Base-by-base conservation (phyloP, 2,329 filamentous ascomycete species). In the Hymenoscyphus infarciens region DNA sequence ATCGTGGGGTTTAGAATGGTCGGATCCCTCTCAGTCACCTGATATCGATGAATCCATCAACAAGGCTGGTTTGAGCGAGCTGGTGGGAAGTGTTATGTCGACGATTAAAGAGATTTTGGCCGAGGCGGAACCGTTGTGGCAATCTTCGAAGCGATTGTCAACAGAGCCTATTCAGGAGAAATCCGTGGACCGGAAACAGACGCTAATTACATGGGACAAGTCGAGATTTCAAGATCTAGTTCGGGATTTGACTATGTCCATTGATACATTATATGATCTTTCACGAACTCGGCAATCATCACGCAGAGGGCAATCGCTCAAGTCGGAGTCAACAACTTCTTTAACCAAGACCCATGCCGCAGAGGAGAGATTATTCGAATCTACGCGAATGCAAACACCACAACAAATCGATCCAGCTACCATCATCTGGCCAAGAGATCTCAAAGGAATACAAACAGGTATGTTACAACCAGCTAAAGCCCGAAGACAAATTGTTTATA, bases 1-100 rank as follows among this genome's bases (percentile, higher is more conserved):
- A 63, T 88, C 86, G 64, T 94, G 90, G 90, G 90, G 90, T 0
- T 79, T 92, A 59, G 88, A 92, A 74, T 94, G 90, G 90, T 90
- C 87, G 61, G 89, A 92, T 73, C 86, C 87, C 53, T 77, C 78
- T 16, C 83, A 87, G 71, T 81, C 87, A 63, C 83, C 85, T 70
- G 86, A 90, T 74, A 92, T 93, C 66, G 86, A 88, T 70, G 85
- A 87, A 71, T 85, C 84, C 15, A 79, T 88, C 8, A 90, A 89
- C 70, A 87, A 89, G 73, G 87, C 88, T 59, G 90, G 90, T 25
- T 77, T 93, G 61, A 90, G 87, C 63, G 89, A 92, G 73, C 84
- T 91, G 1, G 90, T 93, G 59, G 86, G 86, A 63, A 91, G 88
- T 73, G 89, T 93, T 70, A 86, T 94, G 82, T 85, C 84, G 16